phyloP scores from a whole-genome alignment of 2,329 filamentous ascomycete genomes.

The Microascus cirrosus region DNA sequence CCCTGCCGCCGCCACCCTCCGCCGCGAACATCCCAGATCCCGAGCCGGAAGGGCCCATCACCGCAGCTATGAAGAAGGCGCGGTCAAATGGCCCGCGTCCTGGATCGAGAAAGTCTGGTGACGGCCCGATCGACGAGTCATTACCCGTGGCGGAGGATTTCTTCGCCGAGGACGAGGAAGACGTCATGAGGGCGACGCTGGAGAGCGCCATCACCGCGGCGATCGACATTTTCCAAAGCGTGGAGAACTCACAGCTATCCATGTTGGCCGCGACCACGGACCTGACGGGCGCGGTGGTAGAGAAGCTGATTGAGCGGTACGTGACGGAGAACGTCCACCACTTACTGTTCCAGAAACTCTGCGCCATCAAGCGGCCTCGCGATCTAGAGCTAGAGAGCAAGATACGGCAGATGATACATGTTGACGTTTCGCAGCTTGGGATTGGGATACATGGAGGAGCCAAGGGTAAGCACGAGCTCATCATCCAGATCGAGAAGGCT shows the following conservation, averaged over 20 bases:
- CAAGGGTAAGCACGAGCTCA: slow-evolving; percentile 70
- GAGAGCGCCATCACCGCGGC: slow-evolving; percentile 88
- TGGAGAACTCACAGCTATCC: slow-evolving; percentile 92
- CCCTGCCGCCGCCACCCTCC: slow-evolving; percentile 64
- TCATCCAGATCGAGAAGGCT: slow-evolving; percentile 62
- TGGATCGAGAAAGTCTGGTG: slow-evolving; percentile 8
- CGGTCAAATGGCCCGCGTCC: slow-evolving; percentile 36
- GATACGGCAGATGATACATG: slow-evolving; percentile 83
- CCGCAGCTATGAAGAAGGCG: slow-evolving; percentile 41
- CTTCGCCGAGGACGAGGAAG: slow-evolving; percentile 82
- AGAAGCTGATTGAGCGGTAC: slow-evolving; percentile 90
- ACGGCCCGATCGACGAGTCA: slow-evolving; percentile 1
- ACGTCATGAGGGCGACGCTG: slow-evolving; percentile 75
- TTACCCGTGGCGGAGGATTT: slow-evolving; percentile 49
- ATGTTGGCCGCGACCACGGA: slow-evolving; percentile 87
- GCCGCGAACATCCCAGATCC: slow-evolving; percentile 48
- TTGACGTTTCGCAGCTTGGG: slow-evolving; percentile 91
- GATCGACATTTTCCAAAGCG: slow-evolving; percentile 89
- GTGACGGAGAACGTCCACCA: slow-evolving; percentile 88
- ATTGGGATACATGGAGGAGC: slow-evolving; percentile 73
- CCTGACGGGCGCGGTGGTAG: slow-evolving; percentile 81
- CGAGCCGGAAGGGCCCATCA: slow-evolving; percentile 46
- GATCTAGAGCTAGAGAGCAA: slow-evolving; percentile 82
- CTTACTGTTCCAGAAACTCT: slow-evolving; percentile 74
- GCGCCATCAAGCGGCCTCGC: slow-evolving; percentile 65